Conservation (phyloP, 2,329 filamentous ascomycete species). For the Beauveria pseudobassiana region DNA sequence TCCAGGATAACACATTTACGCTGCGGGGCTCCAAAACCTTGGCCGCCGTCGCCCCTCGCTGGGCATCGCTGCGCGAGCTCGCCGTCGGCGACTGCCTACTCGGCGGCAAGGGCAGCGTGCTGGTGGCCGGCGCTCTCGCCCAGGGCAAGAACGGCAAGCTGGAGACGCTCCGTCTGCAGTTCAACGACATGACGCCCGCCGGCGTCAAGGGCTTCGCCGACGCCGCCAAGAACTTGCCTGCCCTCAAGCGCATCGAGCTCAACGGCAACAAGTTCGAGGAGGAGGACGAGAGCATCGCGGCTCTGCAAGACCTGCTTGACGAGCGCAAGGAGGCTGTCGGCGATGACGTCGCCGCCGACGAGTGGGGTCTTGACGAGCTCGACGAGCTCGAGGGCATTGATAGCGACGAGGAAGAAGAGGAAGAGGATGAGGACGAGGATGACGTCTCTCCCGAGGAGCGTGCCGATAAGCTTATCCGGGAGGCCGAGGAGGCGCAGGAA, state of each 20-base stretch:
- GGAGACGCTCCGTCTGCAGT: constrained; percentile 77
- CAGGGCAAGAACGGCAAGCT: constrained; percentile 72
- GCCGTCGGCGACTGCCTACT: constrained; percentile 86
- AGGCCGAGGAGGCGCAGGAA: constrained; percentile 64
- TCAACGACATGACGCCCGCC: constrained; percentile 82
- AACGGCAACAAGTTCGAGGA: constrained; percentile 95
- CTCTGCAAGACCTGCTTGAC: constrained; percentile 64
- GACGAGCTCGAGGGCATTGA: constrained; percentile 77
- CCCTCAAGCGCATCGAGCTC: constrained; percentile 77
- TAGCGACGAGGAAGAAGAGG: constrained; percentile 59
- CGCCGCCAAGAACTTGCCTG: constrained; percentile 64
- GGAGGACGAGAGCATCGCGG: constrained; percentile 66
- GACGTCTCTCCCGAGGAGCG: constrained; percentile 55
- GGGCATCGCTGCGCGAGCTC: constrained; percentile 72
- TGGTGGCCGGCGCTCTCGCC: constrained; percentile 65
- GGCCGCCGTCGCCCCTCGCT: constrained; percentile 64
- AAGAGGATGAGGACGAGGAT: constrained; percentile 62
- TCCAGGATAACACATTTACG: constrained; percentile 98
- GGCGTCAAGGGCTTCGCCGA: constrained; percentile 65
- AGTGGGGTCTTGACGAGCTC: constrained; percentile 79
- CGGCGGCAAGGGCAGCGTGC: constrained; percentile 65
- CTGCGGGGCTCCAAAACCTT: constrained; percentile 70
- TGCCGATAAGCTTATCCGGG: constrained; percentile 61
- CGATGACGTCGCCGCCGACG: constrained; percentile 60
- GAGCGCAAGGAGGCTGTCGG: constrained; percentile 68